phyloP scores from a whole-genome alignment of 2,329 filamentous ascomycete genomes.

The Colletotrichum musae region DNA sequence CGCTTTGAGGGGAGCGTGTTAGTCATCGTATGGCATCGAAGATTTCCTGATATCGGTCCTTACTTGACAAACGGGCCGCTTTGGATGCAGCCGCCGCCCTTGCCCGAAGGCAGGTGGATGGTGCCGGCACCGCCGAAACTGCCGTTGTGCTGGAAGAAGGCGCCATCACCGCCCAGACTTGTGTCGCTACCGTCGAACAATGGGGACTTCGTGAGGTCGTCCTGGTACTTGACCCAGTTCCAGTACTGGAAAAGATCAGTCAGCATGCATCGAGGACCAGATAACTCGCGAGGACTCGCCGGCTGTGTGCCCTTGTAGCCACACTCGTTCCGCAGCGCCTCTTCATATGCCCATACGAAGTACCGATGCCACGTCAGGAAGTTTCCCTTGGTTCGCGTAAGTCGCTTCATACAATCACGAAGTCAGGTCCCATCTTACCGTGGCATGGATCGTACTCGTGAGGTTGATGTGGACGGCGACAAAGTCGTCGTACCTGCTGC shows the following conservation, averaged over 20 bases:
- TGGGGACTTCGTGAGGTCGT: constrained; percentile 49
- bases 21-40: constrained; percentile 54
- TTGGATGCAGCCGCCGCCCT: constrained; percentile 53
- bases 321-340: constrained; percentile 41
- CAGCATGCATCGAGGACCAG: constrained; percentile 19
- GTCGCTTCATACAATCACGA: too few relatives aligned
- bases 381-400: constrained; percentile 25
- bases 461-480: constrained; percentile 42
- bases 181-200: constrained; percentile 57
- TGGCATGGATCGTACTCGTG: constrained; percentile 34
- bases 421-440: constrained; percentile 18
- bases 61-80: constrained; percentile 50
- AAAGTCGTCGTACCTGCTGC: constrained; percentile 42
- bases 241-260: constrained; percentile 48
- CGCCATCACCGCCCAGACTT: constrained; percentile 57
- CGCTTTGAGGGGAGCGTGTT: constrained; percentile 51
- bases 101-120: constrained; percentile 52
- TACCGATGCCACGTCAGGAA: constrained; percentile 43
- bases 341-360: constrained; percentile 40
- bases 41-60: constrained; percentile 39
- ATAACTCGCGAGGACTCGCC: constrained; percentile 9
- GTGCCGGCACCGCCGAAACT: constrained; percentile 43
- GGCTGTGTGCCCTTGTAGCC: constrained; percentile 40
- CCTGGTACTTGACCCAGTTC: constrained; percentile 53
- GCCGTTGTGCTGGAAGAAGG: constrained; percentile 47